Evolutionary conservation across 345 rosid genomes (phyloP).

Genomic region (Trapa incisa): DNA sequence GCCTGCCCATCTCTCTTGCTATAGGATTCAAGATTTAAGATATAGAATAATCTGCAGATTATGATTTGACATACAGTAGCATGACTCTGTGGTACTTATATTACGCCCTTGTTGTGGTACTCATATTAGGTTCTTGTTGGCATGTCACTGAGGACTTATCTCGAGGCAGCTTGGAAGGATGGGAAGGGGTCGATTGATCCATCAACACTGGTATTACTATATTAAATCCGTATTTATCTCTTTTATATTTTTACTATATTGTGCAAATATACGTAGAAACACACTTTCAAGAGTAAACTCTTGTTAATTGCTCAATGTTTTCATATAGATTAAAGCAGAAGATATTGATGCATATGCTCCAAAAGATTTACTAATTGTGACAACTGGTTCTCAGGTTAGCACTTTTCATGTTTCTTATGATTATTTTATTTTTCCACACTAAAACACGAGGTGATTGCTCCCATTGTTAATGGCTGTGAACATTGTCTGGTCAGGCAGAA

Average conservation of each 20-base stretch:
- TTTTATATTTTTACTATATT: not conserved
- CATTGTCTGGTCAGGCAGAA: slow-evolving; percentile 72
- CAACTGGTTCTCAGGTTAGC: slow-evolving; percentile 97
- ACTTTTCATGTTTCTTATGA: not conserved
- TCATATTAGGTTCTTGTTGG: slow-evolving; percentile 72
- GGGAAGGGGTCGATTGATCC: slow-evolving; percentile 97
- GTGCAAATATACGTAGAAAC: not conserved
- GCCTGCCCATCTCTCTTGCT: not conserved
- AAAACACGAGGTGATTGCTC: not conserved
- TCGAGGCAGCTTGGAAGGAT: slow-evolving; percentile 98
- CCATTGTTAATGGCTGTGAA: slow-evolving; percentile 18
- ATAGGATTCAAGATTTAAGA: not conserved
- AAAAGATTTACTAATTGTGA: slow-evolving; percentile 83
- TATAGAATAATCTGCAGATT: not conserved
- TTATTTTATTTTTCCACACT: not conserved
- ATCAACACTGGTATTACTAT: slow-evolving; percentile 60
- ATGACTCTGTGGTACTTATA: not conserved
- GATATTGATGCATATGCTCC: slow-evolving; percentile 95
- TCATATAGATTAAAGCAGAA: slow-evolving; percentile 68
- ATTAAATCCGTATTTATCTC: not conserved
- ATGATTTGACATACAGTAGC: not conserved
- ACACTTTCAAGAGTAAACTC: not conserved
- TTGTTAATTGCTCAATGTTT: slow-evolving; percentile 7
- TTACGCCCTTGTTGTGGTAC: not conserved
- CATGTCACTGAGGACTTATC: slow-evolving; percentile 91